A percentile compares a stretch with the other conserved stretches of the same genome.
Evolutionary conservation across 495 filamentous ascomycete genomes (phyloP).

Genomic region (Trichoderma orchidacearum): DNA sequence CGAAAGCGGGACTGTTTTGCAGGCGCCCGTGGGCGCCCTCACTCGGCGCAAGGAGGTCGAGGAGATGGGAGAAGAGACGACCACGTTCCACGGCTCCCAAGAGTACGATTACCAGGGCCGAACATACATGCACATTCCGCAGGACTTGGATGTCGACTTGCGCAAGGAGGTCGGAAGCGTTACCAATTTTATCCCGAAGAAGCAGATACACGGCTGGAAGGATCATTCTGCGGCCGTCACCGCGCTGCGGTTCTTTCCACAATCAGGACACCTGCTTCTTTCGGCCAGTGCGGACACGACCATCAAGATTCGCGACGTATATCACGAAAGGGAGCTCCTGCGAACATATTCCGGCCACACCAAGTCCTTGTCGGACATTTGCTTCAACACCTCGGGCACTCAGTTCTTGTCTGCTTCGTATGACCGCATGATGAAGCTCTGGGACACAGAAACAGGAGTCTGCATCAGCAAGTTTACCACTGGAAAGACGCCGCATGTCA

Average conservation of each 20-base stretch:
- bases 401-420: constrained; percentile 87
- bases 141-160: constrained; percentile 83
- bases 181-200: constrained; percentile 91
- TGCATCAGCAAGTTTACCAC: constrained; percentile 78
- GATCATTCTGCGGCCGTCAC: constrained; percentile 77
- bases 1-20: constrained; percentile 34
- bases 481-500: constrained; percentile 88
- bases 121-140: constrained; percentile 93
- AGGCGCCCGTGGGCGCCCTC: constrained; percentile 40
- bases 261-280: constrained; percentile 74
- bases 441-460: constrained; percentile 91
- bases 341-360: constrained; percentile 82
- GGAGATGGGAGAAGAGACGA: constrained; percentile 55
- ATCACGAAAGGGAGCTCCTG: constrained; percentile 74
- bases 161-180: constrained; percentile 61
- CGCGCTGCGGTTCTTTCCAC: constrained; percentile 75
- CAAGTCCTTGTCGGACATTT: constrained; percentile 81
- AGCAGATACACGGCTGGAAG: constrained; percentile 79
- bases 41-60: constrained; percentile 43
- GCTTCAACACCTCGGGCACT: constrained; percentile 69
- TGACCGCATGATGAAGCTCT: constrained; percentile 90
- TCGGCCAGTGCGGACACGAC: constrained; percentile 76
- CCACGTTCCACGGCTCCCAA: constrained; percentile 73
- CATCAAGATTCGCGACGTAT: constrained; percentile 91
- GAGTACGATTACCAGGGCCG: constrained; percentile 83